These are phyloP conservation scores for Alternaria triticina DNA, from an alignment of 2,329 filamentous ascomycete species.

Conservation along the genomic window DNA sequence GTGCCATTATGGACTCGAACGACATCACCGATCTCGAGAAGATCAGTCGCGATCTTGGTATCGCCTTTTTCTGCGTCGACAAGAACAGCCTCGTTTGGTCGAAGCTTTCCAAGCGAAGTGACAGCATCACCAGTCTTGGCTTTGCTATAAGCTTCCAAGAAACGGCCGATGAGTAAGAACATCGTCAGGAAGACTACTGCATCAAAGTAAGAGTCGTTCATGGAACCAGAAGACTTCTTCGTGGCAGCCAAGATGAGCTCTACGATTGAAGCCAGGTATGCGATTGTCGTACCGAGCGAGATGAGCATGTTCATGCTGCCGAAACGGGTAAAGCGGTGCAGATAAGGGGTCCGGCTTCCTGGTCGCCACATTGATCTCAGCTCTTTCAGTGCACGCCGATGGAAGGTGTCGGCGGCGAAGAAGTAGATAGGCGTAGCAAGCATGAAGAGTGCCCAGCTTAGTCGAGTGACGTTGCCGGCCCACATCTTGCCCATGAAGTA, in stretches of 20 bases:
- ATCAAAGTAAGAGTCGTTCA: conserved; percentile 74
- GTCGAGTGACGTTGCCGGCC: conserved; percentile 72
- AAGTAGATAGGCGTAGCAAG: conserved; percentile 88
- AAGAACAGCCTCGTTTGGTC: conserved; percentile 77
- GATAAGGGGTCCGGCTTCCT: conserved; percentile 73
- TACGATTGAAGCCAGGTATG: conserved; percentile 81
- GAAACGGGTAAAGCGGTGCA: conserved; percentile 85
- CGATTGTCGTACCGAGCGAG: conserved; percentile 84
- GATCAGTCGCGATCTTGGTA: conserved; percentile 65
- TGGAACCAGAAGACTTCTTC: conserved; percentile 41
- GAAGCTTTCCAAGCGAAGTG: conserved; percentile 75
- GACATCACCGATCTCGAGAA: conserved; percentile 61
- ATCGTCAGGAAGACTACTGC: conserved; percentile 91
- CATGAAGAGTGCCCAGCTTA: conserved; percentile 80
- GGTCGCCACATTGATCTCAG: conserved; percentile 77
- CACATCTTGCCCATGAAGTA: conserved; percentile 75
- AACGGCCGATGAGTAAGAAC: conserved; percentile 77
- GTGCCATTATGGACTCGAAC: conserved; percentile 79
- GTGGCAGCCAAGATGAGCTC: conserved; percentile 69
- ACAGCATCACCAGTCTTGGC: conserved; percentile 88
- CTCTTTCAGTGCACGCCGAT: conserved; percentile 79
- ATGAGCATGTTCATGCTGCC: conserved; percentile 97
- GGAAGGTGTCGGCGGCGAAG: conserved; percentile 84
- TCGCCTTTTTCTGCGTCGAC: conserved; percentile 56
- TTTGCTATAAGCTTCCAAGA: conserved; percentile 89